Evolutionary conservation across 2,329 filamentous ascomycete species (phyloP), one percentile per base, ranked within the genome.

Genomic region (Metarhizium brunneum): DNA sequence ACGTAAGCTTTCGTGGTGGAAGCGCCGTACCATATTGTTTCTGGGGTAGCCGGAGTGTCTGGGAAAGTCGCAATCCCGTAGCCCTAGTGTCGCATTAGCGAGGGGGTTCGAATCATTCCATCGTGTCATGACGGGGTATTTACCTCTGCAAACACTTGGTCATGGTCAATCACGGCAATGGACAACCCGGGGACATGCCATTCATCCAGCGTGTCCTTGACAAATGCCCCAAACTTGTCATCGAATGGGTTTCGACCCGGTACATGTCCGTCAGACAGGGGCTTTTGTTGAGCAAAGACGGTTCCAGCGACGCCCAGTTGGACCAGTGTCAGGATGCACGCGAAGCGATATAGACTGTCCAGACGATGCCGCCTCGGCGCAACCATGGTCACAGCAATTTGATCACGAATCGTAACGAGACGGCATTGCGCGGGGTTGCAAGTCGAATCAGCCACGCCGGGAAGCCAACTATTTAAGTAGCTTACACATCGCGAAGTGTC

Each of bases 1-100:
- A 75, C 77, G 54, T 80, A 74, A 4, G 79, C 76, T 63, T 85
- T 85, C 25, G 80, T 82, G 2, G 75, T 82, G 49, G 79, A 82
- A 2, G 74, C 82, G 2, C 71, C 72, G 56, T 78, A 80, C 67
- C 79, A 84, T 2, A 84, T 68, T 0, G 80, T 83, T 35, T 76
- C 68, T 56, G 52, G 69, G 63, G 61, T 73, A 58, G 59, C 76
- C 65, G 58, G 72, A 69, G 32, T 72, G 70, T 73, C 76, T 57
- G 59, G 67, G 16, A 68, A 47, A 0, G 63, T 66, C 4, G 68
- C 66, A 29, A 58, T 60, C 7, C 68, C 68, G 48, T 66, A 69
- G n/a, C 62, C 64, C 66, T 69, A 16, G 6, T 6, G 0, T 1
- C 13, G 42, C 7, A 35, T 53, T 25, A 54, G 47, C 5, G 35